Evolutionary conservation across 2,329 filamentous ascomycete species (phyloP), one percentile per base, ranked within the genome.

Genomic region (Fusarium temperatum): DNA sequence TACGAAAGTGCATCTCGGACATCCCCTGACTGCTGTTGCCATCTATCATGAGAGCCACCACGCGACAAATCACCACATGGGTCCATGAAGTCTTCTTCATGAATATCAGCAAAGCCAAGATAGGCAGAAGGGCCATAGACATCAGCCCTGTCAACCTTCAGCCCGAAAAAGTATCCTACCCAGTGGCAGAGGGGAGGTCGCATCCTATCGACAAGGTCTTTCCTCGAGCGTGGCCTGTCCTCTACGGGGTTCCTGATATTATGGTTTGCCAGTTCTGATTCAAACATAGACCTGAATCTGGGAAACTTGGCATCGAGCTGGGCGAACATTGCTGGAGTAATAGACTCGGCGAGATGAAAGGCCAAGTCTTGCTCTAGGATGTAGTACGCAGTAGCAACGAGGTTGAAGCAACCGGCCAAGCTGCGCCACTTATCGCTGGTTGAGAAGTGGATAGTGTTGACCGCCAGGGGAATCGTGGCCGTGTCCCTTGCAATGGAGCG

Each of bases 381-480:
- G 22, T 51, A 14, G 35, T 67, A 57, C 14, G n/a, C 45, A 14
- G 50, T 48, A 3, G 28, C 39, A 3, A 32, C 48, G 9, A 30
- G 17, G 20, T 62, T 71, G 8, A 58, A 71, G 35, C 68, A 71
- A 20, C 55, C 50, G 0, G 68, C 67, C 8, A 68, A 41, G 7
- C 22, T 35, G 0, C 60, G 41, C 48, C 56, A 58, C 0, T 66
- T 54, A 7, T 72, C 53, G 47, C 1, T 15, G 0, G 75, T 76
- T 5, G 62, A 73, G 41, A 76, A 75, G 11, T 60, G 24, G 3
- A 75, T 47, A 0, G 60, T 45, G 13, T 76, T 76, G 20, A 66
- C 14, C 2, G 9, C 6, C 0, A 76, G 15, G 3, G 72, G 56
- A 6, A 76, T 35, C 3, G 24, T 3, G 3, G 20, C 32, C 0